Percentiles rank a stretch among this genome's conserved stretches.
phyloP scores from a whole-genome alignment of 148 eudicot species.

The Rhododendron ovatum region DNA sequence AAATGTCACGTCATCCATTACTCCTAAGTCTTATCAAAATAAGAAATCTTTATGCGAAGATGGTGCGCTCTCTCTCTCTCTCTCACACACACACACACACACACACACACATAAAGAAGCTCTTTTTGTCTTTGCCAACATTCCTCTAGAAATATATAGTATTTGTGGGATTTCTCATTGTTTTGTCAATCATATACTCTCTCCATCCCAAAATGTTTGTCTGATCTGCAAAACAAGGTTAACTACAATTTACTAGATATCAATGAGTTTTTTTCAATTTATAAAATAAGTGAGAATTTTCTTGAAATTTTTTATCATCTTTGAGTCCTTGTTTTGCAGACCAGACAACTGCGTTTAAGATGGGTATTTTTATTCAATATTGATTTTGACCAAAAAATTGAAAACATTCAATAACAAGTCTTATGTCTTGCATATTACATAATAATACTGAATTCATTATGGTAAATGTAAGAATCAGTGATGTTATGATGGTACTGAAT shows the following conservation, averaged over 20 bases:
- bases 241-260: background rate
- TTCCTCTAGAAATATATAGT: background rate
- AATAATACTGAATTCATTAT: background rate
- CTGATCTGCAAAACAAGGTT: no score
- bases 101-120: background rate
- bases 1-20: no score
- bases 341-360: background rate
- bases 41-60: no score
- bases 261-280: background rate
- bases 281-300: no score
- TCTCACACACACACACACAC: no score
- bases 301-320: background rate
- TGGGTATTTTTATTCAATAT: background rate
- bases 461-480: background rate
- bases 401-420: background rate
- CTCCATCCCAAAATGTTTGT: background rate
- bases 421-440: background rate
- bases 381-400: background rate
- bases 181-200: background rate
- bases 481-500: background rate
- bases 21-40: no score
- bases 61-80: no score
- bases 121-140: background rate
- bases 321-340: background rate
- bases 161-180: background rate